These are phyloP conservation scores for Fusarium sp. DNA, from an alignment of 2,329 filamentous ascomycete genomes.

Conservation along the genomic window DNA sequence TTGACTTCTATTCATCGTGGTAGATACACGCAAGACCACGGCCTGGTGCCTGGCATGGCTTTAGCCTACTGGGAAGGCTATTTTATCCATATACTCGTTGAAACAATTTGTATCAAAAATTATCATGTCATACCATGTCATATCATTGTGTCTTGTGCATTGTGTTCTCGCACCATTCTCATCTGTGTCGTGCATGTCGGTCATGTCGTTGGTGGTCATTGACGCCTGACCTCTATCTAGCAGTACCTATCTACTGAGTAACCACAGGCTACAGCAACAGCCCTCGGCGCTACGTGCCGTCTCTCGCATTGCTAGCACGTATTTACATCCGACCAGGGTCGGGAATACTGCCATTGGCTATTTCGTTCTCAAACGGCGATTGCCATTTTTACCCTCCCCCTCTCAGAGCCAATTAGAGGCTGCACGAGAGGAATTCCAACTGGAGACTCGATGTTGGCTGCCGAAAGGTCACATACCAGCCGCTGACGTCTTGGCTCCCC, in stretches of 20 bases:
- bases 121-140: neutral
- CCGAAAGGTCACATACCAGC: slow-evolving; percentile 19
- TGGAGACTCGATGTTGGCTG: slow-evolving; percentile 8
- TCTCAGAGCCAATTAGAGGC: slow-evolving; percentile 14
- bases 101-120: neutral
- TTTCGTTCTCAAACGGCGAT: neutral
- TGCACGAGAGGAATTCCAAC: neutral
- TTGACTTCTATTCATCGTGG: slow-evolving; percentile 15
- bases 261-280: neutral
- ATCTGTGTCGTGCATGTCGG: neutral
- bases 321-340: slow-evolving; percentile 12
- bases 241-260: neutral
- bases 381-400: slow-evolving; percentile 3
- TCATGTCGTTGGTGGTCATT: slow-evolving; percentile 3
- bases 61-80: slow-evolving; percentile 5
- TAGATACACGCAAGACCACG: slow-evolving; percentile 30
- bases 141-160: neutral
- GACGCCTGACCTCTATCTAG: slow-evolving; percentile 4
- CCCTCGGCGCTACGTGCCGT: slow-evolving; percentile 28
- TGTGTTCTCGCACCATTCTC: neutral
- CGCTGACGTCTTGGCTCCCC: slow-evolving; percentile 28
- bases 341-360: slow-evolving; percentile 1
- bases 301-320: slow-evolving; percentile 24
- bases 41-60: slow-evolving; percentile 35
- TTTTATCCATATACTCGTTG: neutral